Percentiles rank a stretch among this genome's conserved stretches.
phyloP scores from a whole-genome alignment of 306 rosid species.

The Casuarina equisetifolia region DNA sequence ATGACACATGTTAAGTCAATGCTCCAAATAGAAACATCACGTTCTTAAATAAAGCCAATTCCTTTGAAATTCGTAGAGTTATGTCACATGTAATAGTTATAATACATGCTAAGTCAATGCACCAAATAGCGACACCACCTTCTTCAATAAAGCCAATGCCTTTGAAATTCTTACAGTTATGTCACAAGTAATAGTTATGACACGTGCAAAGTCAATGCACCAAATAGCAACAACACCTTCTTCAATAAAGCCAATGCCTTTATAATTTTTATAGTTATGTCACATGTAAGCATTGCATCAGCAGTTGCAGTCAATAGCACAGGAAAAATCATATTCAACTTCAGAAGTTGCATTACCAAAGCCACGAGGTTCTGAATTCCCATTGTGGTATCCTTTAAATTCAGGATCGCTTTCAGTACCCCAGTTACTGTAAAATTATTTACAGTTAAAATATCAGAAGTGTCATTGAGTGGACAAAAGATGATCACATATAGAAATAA shows the following conservation, averaged over 20 bases:
- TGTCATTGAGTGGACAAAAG: background rate
- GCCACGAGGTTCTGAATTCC: conserved; percentile 96
- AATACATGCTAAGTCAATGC: background rate
- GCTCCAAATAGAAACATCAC: background rate
- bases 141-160: background rate
- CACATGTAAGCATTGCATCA: background rate
- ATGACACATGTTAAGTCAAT: background rate
- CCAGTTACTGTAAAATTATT: conserved; percentile 71
- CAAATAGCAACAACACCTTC: background rate
- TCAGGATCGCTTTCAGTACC: conserved; percentile 96
- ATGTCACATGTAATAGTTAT: background rate
- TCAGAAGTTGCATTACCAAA: conserved; percentile 60
- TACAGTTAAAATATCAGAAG: conserved; percentile 25
- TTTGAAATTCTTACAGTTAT: background rate
- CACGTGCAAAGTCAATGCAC: background rate
- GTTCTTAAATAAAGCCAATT: background rate
- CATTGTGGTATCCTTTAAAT: conserved; percentile 97
- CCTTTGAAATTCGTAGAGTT: too few relatives aligned
- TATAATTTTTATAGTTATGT: background rate
- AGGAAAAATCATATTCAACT: conserved; percentile 1
- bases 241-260: background rate
- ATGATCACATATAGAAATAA: background rate
- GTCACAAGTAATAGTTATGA: background rate
- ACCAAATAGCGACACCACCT: background rate
- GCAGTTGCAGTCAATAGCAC: background rate